Conservation (phyloP, 2,329 filamentous ascomycete genomes). For the Pleurostoma richardsiae region DNA sequence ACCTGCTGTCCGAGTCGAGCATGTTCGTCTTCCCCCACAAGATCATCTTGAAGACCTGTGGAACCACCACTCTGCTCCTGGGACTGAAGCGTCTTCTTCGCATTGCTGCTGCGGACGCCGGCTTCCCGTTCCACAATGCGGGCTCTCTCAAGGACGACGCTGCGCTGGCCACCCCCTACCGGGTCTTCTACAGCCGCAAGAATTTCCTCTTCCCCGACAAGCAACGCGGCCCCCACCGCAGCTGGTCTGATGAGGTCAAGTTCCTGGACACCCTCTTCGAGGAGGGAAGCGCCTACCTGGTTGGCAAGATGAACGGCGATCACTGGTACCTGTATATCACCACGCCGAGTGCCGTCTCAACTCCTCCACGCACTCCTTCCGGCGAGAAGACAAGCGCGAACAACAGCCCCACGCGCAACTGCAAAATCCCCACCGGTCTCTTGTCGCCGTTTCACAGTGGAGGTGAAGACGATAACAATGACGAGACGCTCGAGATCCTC, state of each 20-base stretch:
- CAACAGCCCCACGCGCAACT: slow-evolving; percentile 35
- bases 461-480: slow-evolving; percentile 47
- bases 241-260: slow-evolving; percentile 94
- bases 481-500: slow-evolving; percentile 72
- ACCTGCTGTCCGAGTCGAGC: slow-evolving; percentile 96
- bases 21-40: slow-evolving; percentile 99
- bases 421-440: slow-evolving; percentile 50
- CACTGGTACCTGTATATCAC: slow-evolving; percentile 99
- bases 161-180: slow-evolving; percentile 81
- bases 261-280: slow-evolving; percentile 89
- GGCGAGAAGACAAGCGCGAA: slow-evolving; percentile 29
- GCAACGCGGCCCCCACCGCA: slow-evolving; percentile 89
- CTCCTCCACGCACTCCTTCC: slow-evolving; percentile 75
- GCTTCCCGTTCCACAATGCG: slow-evolving; percentile 79
- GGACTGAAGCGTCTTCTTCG: slow-evolving; percentile 88
- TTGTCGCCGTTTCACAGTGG: slow-evolving; percentile 29
- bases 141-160: slow-evolving; percentile 60
- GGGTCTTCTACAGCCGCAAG: slow-evolving; percentile 98
- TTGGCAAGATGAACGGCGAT: slow-evolving; percentile 99
- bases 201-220: slow-evolving; percentile 95
- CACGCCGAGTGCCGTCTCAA: slow-evolving; percentile 72
- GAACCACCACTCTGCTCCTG: slow-evolving; percentile 87
- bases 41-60: slow-evolving; percentile 96
- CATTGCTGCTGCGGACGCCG: slow-evolving; percentile 80
- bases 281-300: slow-evolving; percentile 96